A percentile compares a stretch with the other conserved stretches of the same genome.
phyloP scores from a whole-genome alignment of 2,329 filamentous ascomycete species.

The Diaporthe humulicola region DNA sequence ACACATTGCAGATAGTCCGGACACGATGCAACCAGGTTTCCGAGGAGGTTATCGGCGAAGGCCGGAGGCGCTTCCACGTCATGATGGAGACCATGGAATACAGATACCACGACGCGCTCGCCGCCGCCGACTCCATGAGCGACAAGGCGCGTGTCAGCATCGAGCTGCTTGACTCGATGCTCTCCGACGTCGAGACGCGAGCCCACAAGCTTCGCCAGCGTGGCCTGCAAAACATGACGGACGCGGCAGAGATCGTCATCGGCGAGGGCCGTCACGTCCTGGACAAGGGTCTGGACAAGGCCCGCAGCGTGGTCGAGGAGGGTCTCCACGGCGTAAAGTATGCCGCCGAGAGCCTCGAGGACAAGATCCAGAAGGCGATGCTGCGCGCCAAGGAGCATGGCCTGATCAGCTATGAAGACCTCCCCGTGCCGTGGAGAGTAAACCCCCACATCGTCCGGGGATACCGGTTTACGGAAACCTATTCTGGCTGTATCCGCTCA shows the following conservation, averaged over 20 bases:
- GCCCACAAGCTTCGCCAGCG: conserved; percentile 85
- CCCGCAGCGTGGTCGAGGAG: conserved; percentile 82
- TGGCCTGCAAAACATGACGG: conserved; percentile 74
- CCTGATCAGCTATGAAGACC: conserved; percentile 88
- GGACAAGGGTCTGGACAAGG: conserved; percentile 82
- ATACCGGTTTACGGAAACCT: conserved; percentile 94
- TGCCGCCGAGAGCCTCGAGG: conserved; percentile 85
- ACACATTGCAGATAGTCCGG: conserved; percentile 87
- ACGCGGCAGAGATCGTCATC: conserved; percentile 79
- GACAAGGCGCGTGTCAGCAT: conserved; percentile 93
- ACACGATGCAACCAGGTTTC: conserved; percentile 91
- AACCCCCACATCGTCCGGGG: conserved; percentile 94
- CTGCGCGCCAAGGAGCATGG: conserved; percentile 81
- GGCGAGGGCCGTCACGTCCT: conserved; percentile 84
- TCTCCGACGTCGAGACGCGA: conserved; percentile 86
- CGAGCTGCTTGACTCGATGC: conserved; percentile 85
- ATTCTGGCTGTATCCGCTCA: conserved; percentile 88
- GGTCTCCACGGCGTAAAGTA: conserved; percentile 85
- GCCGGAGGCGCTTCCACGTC: conserved; percentile 84
- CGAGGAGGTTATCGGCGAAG: conserved; percentile 89
- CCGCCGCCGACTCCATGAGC: conserved; percentile 86
- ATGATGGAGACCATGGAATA: conserved; percentile 93
- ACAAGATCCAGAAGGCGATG: conserved; percentile 86
- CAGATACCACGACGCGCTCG: conserved; percentile 88
- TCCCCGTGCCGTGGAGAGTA: conserved; percentile 92